These are phyloP conservation scores for Globisporangium ultimum DNA, from an alignment of 352 stramenopile species.

Conservation along the genomic window DNA sequence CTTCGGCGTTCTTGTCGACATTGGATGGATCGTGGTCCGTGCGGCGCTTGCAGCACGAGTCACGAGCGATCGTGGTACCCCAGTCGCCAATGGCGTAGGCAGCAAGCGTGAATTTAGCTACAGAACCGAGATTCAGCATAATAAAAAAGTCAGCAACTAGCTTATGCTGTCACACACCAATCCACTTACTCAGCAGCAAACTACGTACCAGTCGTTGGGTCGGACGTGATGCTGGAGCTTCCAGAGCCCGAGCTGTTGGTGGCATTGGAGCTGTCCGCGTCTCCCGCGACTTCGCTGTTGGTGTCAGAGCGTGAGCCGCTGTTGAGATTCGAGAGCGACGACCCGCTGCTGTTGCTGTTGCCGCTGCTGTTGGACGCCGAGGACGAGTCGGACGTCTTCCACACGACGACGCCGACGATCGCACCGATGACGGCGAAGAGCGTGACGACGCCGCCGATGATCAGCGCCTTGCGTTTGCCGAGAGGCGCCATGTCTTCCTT, in stretches of 20 bases:
- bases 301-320: too few relatives aligned
- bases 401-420: constrained; percentile 41
- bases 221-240: constrained; percentile 28
- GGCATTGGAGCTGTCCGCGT: too few relatives aligned
- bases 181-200: neutral
- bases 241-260: too few relatives aligned
- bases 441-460: constrained; percentile 36
- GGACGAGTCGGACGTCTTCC: constrained; percentile 25
- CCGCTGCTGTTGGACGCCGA: constrained; percentile 13
- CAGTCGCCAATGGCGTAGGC: constrained; percentile 76
- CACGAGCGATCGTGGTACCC: constrained; percentile 52
- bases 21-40: constrained; percentile 47
- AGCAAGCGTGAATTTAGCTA: constrained; percentile 45
- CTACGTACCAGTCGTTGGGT: constrained; percentile 38
- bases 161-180: neutral
- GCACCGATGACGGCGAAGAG: constrained; percentile 40
- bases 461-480: constrained; percentile 36
- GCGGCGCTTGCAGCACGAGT: constrained; percentile 72
- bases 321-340: neutral
- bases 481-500: constrained; percentile 6
- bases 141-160: too few relatives aligned
- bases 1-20: constrained; percentile 60
- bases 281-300: too few relatives aligned
- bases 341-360: constrained; percentile 19
- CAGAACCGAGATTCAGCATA: too few relatives aligned